Evolutionary conservation across 2,329 filamentous ascomycete species (phyloP).

Genomic region (Lecanosticta acicola): DNA sequence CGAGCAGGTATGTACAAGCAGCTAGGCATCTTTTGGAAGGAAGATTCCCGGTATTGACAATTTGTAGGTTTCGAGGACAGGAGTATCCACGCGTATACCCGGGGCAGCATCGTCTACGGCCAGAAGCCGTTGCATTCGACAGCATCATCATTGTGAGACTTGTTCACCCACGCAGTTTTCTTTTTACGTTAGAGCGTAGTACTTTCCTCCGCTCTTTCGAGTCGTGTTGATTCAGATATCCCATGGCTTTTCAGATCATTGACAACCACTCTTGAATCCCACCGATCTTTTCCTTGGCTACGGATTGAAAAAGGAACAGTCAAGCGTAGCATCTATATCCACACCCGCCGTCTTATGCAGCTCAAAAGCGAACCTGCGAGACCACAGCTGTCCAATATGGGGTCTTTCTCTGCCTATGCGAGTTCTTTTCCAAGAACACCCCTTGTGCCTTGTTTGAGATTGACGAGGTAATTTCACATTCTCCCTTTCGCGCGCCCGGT

Average conservation of each 20-base stretch:
- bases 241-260: too few relatives aligned
- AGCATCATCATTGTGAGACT: neutral
- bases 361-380: slow-evolving; percentile 14
- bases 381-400: slow-evolving; percentile 11
- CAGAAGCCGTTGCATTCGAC: slow-evolving; percentile 5
- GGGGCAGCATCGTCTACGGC: slow-evolving; percentile 5
- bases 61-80: slow-evolving; percentile 10
- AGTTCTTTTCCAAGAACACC: slow-evolving; percentile 12
- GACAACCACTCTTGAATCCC: slow-evolving; percentile 8
- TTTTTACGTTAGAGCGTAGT: too few relatives aligned
- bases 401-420: slow-evolving; percentile 12
- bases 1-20: slow-evolving; percentile 32
- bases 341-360: slow-evolving; percentile 11
- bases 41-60: neutral
- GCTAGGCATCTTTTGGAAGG: too few relatives aligned
- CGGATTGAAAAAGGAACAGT: slow-evolving; percentile 15
- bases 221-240: too few relatives aligned
- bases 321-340: slow-evolving; percentile 13
- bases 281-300: slow-evolving; percentile 3
- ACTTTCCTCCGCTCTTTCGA: too few relatives aligned
- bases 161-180: too few relatives aligned
- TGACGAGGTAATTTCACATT: slow-evolving; percentile 6
- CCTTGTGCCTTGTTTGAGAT: slow-evolving; percentile 18
- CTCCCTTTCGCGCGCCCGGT: slow-evolving; percentile 1
- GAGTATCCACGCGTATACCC: slow-evolving; percentile 6